Evolutionary conservation across 345 rosid genomes (phyloP), one percentile per base, ranked within the genome.

Genomic region (Acer saccharum): DNA sequence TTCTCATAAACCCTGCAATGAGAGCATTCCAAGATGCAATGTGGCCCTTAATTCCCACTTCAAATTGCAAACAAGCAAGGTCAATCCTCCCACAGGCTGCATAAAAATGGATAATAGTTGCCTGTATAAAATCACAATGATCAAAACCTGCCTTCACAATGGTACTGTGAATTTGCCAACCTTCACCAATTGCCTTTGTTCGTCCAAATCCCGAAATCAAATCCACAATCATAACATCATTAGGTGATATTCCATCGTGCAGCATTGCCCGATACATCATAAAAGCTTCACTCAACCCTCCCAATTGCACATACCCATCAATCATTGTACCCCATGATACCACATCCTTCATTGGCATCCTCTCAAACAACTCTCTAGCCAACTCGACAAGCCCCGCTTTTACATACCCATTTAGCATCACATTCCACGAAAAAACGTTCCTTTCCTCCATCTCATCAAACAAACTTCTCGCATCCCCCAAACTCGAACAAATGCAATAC

Each of bases 281-380:
- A 54, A 93, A 74, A 81, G 98, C 98, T 79, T 93, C 89, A 4
- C 72, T 81, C 23, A 90, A 79, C 80, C 77, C 81, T 73, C 86
- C 85, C 74, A 62, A 89, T 74, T 68, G 83, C 60, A 90, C 80
- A 84, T 86, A 90, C 64, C 92, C 87, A 84, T 89, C 88, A 44
- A 94, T 77, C 81, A 95, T 81, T 0, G 95, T 91, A 17, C 94
- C 90, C 98, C 95, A 95, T 0, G 97, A 93, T 69, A 95, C 89
- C 39, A 90, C 83, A 88, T 95, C 98, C 77, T 86, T 90, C 67
- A 61, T 61, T 4, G 87, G 93, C 25, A 91, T 85, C 81, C 77
- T 84, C 80, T 86, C 82, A 64, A 95, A 95, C 87, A 91, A 20
- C 50, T 88, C 86, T 77, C 80, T 77, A 16, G 92, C 94, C 64